Evolutionary conservation across 2,329 filamentous ascomycete species (phyloP), one percentile per base, ranked within the genome.

Genomic region (Sporothrix humicola): DNA sequence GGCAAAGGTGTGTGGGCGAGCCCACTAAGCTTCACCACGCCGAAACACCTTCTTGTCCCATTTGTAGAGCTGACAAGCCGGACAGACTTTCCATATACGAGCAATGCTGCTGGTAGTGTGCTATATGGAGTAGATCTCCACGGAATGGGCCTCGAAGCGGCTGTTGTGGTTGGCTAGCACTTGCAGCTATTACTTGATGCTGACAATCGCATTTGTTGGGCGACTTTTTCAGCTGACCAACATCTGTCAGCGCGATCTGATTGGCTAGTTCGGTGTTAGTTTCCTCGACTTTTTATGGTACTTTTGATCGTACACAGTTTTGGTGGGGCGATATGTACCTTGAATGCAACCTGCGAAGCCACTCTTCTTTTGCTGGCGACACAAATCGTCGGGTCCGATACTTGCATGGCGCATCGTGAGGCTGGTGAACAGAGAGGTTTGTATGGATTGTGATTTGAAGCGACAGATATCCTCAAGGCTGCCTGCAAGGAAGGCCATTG

Each of bases 141-240:
- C 17, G 37, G 37, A 65, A 63, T 37, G 9, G 31, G 37, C 17
- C 12, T 42, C 31, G 31, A 23, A 31, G 26, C 37, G 61, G 61
- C 42, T 26, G 20, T 26, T 13, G 61, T 46, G 17, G 4, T n/a
- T 59, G 23, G 12, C 23, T n/a, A 13, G 9, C 52, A 54, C 7
- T 50, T 15, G 44, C 46, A 52, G n/a, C 50, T 23, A 73, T 73
- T 73, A 73, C 69, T 54, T 59, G 68, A 73, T 73, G 72, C 72
- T 73, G 72, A 73, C 72, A 73, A 71, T 70, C 42, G 20, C 17
- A 26, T 70, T 37, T 71, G 42, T 5, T 10, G 17, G 23, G 15
- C 9, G 56, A 46, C 23, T 13, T 61, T 44, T 59, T 50, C n/a
- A 20, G 58, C 58, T 71, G 69, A 71, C 69, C 13, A 71, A 71